Evolutionary conservation across 2,329 filamentous ascomycete species (phyloP), one percentile per base, ranked within the genome.

Genomic region (Didymella sp.): DNA sequence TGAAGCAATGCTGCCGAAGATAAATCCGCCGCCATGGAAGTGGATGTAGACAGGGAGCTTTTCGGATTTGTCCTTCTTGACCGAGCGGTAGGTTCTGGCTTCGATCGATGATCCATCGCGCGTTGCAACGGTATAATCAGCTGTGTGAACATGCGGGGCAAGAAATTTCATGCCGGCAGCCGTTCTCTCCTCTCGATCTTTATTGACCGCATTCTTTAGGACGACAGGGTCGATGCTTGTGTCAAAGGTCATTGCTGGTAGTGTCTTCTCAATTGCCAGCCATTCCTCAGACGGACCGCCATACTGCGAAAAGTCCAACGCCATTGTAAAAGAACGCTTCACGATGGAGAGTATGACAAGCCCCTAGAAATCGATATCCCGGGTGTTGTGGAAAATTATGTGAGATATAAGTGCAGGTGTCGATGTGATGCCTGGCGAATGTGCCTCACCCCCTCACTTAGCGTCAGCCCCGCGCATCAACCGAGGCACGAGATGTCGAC

Each of bases 21-120:
- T 61, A 55, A 83, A 87, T 0, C 83, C 84, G 3, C 84, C 84
- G 3, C 85, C 84, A 59, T 85, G 84, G 43, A 73, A 71, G 44
- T 69, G 70, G 1, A 85, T 69, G 59, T 83, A 80, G 0, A 85
- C 70, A 0, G 84, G 84, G 0, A 85, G 73, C 6, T 60, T 66
- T 38, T 75, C 72, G 9, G 74, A 65, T 25, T 66, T 27, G 8
- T 73, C 56, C 2, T 69, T 60, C 3, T 69, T 66, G 6, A 66
- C 56, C 0, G 81, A 77, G 7, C 80, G 78, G 62, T 84, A 85
- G 44, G 64, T 81, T 28, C 82, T 77, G 8, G 76, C 80, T 64
- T 80, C 74, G 24, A 84, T 73, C 1, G 64, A 61, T 4, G 71
- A 68, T 11, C 79, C 79, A 58, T 84, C 82, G 11, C 82, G 79